phyloP scores from a whole-genome alignment of 2,329 filamentous ascomycete species.

The Pseudocercospora pini-densiflorae region DNA sequence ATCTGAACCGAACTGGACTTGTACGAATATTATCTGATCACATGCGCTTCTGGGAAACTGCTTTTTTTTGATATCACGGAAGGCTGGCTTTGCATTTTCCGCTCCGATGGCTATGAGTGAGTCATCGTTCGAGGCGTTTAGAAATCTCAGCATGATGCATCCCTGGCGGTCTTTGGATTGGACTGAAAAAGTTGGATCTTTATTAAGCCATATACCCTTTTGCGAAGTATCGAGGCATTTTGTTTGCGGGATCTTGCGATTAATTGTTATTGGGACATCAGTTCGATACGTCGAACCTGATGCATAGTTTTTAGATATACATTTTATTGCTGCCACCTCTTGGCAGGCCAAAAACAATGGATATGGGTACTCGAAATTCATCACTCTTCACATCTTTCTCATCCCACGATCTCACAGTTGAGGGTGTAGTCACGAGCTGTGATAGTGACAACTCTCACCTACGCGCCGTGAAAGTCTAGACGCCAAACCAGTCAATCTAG shows the following conservation, averaged over 20 bases:
- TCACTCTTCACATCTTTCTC: background rate
- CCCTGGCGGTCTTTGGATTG: background rate
- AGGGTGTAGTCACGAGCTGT: background rate
- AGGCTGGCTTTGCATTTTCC: conserved; percentile 1
- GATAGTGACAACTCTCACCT: background rate
- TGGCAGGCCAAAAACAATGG: background rate
- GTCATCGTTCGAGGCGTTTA: conserved; percentile 7
- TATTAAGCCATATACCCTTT: conserved; percentile 9
- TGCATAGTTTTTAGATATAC: background rate
- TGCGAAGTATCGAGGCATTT: conserved; percentile 7
- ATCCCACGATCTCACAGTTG: background rate
- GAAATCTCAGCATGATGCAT: background rate
- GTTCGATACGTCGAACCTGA: background rate
- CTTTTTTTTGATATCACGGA: conserved; percentile 10
- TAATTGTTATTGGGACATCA: background rate
- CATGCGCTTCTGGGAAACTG: background rate
- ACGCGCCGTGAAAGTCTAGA: background rate
- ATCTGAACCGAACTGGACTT: background rate
- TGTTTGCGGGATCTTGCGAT: background rate
- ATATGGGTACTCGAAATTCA: background rate
- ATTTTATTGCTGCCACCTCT: background rate
- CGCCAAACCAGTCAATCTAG: background rate
- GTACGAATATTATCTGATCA: conserved; percentile 14
- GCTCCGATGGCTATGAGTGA: conserved; percentile 2
- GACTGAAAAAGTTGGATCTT: background rate